Percentiles rank a stretch among this genome's conserved stretches.
These are phyloP conservation scores for Trypanosoma scelopori DNA, from an alignment of 208 protist species.

Conservation along the genomic window DNA sequence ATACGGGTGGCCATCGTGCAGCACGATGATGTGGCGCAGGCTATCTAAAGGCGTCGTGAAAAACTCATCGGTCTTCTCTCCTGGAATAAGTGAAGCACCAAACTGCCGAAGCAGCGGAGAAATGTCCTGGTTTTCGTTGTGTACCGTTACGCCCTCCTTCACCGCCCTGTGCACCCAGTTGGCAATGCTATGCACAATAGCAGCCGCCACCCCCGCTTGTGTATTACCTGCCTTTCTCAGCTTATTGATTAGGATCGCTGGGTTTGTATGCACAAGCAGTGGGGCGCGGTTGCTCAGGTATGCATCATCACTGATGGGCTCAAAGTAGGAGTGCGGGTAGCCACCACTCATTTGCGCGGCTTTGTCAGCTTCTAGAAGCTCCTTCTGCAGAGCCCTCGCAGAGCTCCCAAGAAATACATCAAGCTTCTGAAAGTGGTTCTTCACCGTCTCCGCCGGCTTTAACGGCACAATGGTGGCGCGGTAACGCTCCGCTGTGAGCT, in stretches of 20 bases:
- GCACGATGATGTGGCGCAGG: conserved; percentile 75
- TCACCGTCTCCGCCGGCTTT: conserved; percentile 49
- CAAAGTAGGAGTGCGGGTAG: conserved; percentile 76
- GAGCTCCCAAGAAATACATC: conserved; percentile 62
- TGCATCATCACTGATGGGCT: conserved; percentile 47
- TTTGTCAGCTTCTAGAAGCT: conserved; percentile 61
- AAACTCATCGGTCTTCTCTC: conserved; percentile 55
- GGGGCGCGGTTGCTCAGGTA: conserved; percentile 62
- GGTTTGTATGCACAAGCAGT: conserved; percentile 74
- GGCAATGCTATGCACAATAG: conserved; percentile 62
- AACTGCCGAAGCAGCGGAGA: conserved; percentile 72
- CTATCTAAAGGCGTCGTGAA: conserved; percentile 61
- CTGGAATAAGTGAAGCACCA: conserved; percentile 71
- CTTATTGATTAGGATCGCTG: conserved; percentile 62
- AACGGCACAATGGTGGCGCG: conserved; percentile 51
- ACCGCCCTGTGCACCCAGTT: conserved; percentile 45
- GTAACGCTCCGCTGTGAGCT: conserved; percentile 61
- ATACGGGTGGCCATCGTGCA: conserved; percentile 83
- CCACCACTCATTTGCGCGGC: conserved; percentile 34
- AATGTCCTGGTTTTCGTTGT: conserved; percentile 39
- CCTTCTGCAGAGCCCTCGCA: conserved; percentile 57
- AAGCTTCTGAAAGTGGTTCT: conserved; percentile 62
- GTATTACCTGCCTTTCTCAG: conserved; percentile 40
- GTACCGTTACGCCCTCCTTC: conserved; percentile 42
- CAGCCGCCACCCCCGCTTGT: conserved; percentile 67